Base-by-base conservation (phyloP, 768 basidiomycete genomes). In the Pleurotus sapidus region DNA sequence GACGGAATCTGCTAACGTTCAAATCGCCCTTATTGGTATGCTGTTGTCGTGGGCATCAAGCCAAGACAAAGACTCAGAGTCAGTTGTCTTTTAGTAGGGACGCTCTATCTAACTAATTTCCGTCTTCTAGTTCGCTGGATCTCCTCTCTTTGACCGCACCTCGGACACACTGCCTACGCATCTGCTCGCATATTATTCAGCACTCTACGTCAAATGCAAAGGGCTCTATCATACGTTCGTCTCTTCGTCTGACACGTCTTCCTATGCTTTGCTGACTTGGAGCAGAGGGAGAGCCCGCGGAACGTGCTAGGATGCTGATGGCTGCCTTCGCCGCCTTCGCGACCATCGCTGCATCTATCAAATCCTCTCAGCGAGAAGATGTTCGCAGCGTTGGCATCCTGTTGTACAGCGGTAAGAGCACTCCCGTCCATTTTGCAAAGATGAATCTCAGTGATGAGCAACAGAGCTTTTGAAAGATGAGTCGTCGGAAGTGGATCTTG, bases 381-480 rank as follows among this genome's bases (percentile, higher is more conserved):
- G 77, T 94, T 30, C 83, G 91, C 18, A 86, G 87, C 0, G 83
- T 95, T 11, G 89, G 87, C 0, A 82, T 93, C 51, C 81, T 91
- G 46, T 76, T 96, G 0, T 96, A 95, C 64, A 77, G 81, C 27
- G 89, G 93, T 93, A 70, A 43, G 79, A 59, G 48, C 20, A 8
- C 24, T 0, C 47, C 39, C 11, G 23, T 23, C 1, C n/a, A 1
- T 57, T 14, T 61, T 46, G 58, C 9, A 11, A 34, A 34, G 30
- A 34, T 11, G 4, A 3, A 34, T 34, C 30, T 34, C 3, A 34
- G 9, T 34, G 1, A 2, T 34, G 9, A 34, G 9, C 30, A 3
- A 3, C 50, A 82, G 96, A 95, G 57, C 65, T 98, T 8, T 75
- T 99, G 37, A 91, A 89, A 70, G 93, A 95, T 56, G 96, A 99